Evolutionary conservation across 2,329 filamentous ascomycete genomes (phyloP).

Genomic region (Lasiodiplodia sp.): DNA sequence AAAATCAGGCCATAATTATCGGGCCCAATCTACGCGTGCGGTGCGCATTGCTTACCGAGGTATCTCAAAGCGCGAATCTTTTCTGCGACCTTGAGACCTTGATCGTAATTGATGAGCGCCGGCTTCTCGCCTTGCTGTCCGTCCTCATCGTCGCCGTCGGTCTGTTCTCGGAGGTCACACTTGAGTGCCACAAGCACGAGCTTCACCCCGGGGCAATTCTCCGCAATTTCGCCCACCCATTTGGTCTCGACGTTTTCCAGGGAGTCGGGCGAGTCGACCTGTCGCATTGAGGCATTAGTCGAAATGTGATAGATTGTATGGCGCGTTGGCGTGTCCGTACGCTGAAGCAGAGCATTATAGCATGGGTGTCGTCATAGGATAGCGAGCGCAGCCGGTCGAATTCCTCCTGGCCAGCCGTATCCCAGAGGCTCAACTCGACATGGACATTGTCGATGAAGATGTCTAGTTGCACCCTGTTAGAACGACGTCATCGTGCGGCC

Average conservation of each 20-base stretch:
- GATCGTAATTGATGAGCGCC: constrained; percentile 85
- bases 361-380: constrained; percentile 97
- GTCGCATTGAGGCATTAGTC: background rate
- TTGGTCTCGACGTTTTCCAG: constrained; percentile 98
- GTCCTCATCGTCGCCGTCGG: constrained; percentile 69
- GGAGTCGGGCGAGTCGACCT: constrained; percentile 92
- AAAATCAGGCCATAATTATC: background rate
- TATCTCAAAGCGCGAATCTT: constrained; percentile 93
- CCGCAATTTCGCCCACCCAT: constrained; percentile 97
- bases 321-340: constrained; percentile 33
- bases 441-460: constrained; percentile 98
- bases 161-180: constrained; percentile 88
- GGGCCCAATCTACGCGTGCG: constrained; percentile 10
- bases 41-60: constrained; percentile 63
- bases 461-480: constrained; percentile 62
- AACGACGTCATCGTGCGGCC: constrained; percentile 10
- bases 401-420: constrained; percentile 98
- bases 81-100: constrained; percentile 88
- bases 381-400: constrained; percentile 95
- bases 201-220: constrained; percentile 96
- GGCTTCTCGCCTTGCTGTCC: constrained; percentile 51
- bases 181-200: constrained; percentile 95
- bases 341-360: constrained; percentile 98
- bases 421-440: constrained; percentile 97
- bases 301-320: background rate